Base-by-base conservation (phyloP, 306 rosid genomes). In the Vigna unguiculata region DNA sequence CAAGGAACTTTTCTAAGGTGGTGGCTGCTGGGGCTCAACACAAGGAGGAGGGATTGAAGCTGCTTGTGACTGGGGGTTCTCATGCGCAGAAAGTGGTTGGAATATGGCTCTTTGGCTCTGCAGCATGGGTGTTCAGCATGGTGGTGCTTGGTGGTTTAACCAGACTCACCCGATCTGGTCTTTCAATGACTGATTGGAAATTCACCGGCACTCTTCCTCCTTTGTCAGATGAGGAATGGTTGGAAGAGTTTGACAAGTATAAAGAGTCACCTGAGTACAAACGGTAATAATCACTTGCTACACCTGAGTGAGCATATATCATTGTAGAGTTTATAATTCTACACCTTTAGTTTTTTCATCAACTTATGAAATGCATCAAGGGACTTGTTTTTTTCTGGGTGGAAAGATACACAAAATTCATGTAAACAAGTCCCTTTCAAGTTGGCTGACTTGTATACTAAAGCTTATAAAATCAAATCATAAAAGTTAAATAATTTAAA, bases 171-270 rank as follows among this genome's bases (percentile, higher is more conserved):
- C 77, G 97, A 24, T 94, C 98, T 14, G 98, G 98, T 78, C 96
- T 93, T 85, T 93, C 98, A 8, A 93, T 93, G 96, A 90, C 94
- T n/a, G 94, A 93, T 79, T 90, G 98, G 98, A 93, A 93, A 36
- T 87, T 93, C 80, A 77, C 91, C 5, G 98, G 98, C 38, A 15
- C 66, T 3, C 91, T 93, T 6, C 98, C 96, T 52, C 96, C 94
- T 72, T 78, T 89, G 32, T 80, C 93, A 0, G 88, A 86, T 32
- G 90, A 87, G 66, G 96, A 93, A 13, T 93, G 96, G 94, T 64
- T 83, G 78, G 78, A 45, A 2, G 98, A 93, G 78, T 89, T 93
- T 83, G 93, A 89, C 62, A 93, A 90, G 78, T 93, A 91, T 84
- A 88, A 89, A 84, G 86, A 87, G 72, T 94, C 97, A 34, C 98